Evolutionary conservation across 2,329 filamentous ascomycete species (phyloP).

Genomic region (Ophiocordyceps polyrhachis-furcata): DNA sequence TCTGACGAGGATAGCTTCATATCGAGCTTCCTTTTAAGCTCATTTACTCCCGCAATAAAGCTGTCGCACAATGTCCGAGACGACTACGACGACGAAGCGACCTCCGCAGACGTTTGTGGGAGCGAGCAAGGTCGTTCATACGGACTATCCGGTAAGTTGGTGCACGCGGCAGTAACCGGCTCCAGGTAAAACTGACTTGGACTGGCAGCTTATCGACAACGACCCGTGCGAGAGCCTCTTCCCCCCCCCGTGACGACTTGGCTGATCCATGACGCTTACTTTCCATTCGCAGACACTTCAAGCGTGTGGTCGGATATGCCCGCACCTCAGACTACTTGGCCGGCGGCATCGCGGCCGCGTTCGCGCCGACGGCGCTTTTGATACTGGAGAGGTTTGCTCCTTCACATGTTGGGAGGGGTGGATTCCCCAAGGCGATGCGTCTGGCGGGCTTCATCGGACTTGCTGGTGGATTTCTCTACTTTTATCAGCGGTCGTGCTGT

Average conservation of each 20-base stretch:
- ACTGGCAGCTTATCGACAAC: conserved; percentile 80
- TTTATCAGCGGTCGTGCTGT: conserved; percentile 73
- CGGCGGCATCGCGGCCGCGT: conserved; percentile 48
- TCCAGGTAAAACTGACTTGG: conserved; percentile 7
- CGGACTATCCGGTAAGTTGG: conserved; percentile 66
- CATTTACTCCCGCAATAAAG: not conserved
- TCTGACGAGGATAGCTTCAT: conserved; percentile 7
- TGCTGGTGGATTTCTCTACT: conserved; percentile 62
- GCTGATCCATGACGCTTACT: not conserved
- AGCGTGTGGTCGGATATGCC: conserved; percentile 75
- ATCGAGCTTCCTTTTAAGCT: conserved; percentile 6
- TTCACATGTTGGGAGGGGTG: conserved; percentile 65
- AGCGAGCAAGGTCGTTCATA: conserved; percentile 54
- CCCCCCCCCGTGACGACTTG: not conserved
- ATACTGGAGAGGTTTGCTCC: conserved; percentile 72
- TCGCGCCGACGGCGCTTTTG: conserved; percentile 55
- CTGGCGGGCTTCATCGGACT: conserved; percentile 54
- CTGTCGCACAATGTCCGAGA: conserved; percentile 18
- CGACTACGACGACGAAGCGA: conserved; percentile 16
- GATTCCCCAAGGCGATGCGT: conserved; percentile 69
- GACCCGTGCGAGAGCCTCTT: conserved; percentile 53
- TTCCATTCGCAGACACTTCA: conserved; percentile 51
- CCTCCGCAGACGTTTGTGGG: conserved; percentile 15
- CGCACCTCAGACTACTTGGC: conserved; percentile 65
- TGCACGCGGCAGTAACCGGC: conserved; percentile 6